These are phyloP conservation scores for Penicillium paxilli DNA, from an alignment of 495 filamentous ascomycete genomes.

Conservation along the genomic window DNA sequence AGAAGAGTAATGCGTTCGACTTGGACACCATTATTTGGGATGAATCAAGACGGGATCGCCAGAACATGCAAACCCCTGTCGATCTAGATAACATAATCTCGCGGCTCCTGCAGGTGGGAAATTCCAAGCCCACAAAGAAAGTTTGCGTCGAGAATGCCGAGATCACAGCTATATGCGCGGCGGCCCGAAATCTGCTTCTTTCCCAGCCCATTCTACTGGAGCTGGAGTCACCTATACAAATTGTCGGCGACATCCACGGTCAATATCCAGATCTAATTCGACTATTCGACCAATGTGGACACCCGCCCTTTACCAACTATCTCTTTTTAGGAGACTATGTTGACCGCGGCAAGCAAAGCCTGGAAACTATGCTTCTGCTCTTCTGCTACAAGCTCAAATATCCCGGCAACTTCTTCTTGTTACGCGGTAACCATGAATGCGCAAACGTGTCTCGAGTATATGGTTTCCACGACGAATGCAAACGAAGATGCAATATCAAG, in stretches of 20 bases:
- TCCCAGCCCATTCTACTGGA: constrained; percentile 91
- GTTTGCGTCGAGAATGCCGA: constrained; percentile 97
- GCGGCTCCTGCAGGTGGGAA: constrained; percentile 88
- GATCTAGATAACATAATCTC: constrained; percentile 98
- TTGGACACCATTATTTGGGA: constrained; percentile 15
- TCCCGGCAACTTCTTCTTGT: constrained; percentile 97
- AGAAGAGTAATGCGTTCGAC: constrained; percentile 7
- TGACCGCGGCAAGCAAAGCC: constrained; percentile 93
- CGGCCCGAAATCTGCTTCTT: constrained; percentile 88
- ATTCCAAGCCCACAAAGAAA: constrained; percentile 95
- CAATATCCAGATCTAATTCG: constrained; percentile 98
- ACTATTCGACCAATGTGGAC: constrained; percentile 99
- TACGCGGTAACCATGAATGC: constrained; percentile 97
- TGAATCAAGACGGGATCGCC: constrained; percentile 6
- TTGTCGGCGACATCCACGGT: constrained; percentile 96
- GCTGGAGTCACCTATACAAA: constrained; percentile 92
- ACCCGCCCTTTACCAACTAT: constrained; percentile 90
- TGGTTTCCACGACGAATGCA: constrained; percentile 99
- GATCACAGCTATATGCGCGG: constrained; percentile 87
- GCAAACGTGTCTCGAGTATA: constrained; percentile 98
- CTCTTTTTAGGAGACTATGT: constrained; percentile 98
- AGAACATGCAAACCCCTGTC: constrained; percentile 27
- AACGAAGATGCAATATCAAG: constrained; percentile 95
- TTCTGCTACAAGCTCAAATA: constrained; percentile 99
- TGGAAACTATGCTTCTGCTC: constrained; percentile 94